These are phyloP conservation scores for Acer campestre DNA, from an alignment of 345 rosid species.

Conservation along the genomic window DNA sequence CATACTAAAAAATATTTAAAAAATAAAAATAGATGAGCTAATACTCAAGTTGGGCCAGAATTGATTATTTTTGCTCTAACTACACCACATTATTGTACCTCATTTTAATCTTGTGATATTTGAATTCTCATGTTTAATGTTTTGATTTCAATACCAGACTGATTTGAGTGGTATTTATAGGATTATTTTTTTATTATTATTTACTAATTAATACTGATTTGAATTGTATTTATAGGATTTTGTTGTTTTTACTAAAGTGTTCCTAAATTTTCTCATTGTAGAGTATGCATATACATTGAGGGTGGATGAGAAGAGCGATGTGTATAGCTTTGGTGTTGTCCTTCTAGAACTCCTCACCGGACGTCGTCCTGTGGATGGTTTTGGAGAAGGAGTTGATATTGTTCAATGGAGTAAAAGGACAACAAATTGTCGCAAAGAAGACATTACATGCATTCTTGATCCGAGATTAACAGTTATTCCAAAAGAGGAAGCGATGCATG, in stretches of 20 bases:
- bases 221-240: no score
- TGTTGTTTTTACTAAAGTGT: neutral
- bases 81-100: no score
- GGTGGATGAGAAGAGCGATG: constrained; percentile 76
- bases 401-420: constrained; percentile 58
- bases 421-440: constrained; percentile 45
- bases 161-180: neutral
- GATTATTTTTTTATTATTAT: no score
- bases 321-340: constrained; percentile 77
- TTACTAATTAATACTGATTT: neutral
- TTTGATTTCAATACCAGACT: neutral
- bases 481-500: constrained; percentile 52
- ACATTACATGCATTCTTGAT: constrained; percentile 44
- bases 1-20: no score
- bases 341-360: constrained; percentile 63
- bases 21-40: no score
- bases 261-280: constrained; percentile 13
- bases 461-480: constrained; percentile 47
- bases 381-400: constrained; percentile 66
- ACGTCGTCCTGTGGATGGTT: constrained; percentile 56
- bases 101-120: neutral
- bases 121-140: neutral
- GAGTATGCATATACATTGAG: constrained; percentile 74
- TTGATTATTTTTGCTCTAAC: no score
- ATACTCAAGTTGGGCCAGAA: no score